Base-by-base conservation (phyloP, 768 basidiomycete species). In the Rhodosporidiobolus odoratus region DNA sequence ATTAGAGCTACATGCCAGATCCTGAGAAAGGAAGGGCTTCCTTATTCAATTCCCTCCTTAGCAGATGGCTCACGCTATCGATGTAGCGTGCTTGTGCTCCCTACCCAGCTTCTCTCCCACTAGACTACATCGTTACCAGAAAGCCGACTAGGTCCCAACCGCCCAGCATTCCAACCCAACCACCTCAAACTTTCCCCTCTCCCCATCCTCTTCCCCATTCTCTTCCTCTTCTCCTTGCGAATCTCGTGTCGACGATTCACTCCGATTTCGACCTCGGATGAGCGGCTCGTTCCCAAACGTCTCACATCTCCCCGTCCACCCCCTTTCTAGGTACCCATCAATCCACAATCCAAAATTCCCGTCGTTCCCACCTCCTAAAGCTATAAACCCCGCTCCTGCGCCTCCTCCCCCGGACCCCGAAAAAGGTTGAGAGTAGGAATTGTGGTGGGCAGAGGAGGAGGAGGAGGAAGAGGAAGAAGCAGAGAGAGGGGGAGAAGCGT, bases 81-180 rank as follows among this genome's bases (percentile, higher is more conserved):
- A 45, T 13, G 43, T 12, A 13, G 43, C 43, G 43, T 45, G 13
- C 15, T 23, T 50, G 9, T 25, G 12, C 48, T 50, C 48, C 48
- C 23, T n/a, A n/a, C n/a, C 48, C 21, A 15, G 48, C 23, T 50
- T n/a, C 21, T 13, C 23, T n/a, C 10, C 48, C 23, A 8, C 48
- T 8, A 43, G 43, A 12, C 43, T 12, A 43, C 21, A 43, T 21
- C 21, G 13, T 43, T 21, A 12, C 21, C 43, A 12, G 13, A 43
- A 43, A 43, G 40, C 30, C 25, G 57, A 34, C 40, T 34, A 34
- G 21, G 47, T 52, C 25, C 87, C 87, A 52, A 92, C 81, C 7
- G 85, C 88, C 94, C 94, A 96, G 0, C 93, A 91, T 77, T 97
- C 94, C 63, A 98, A 79, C 21, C 89, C 92, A 0, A 95, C 88